phyloP scores from a whole-genome alignment of 1,139 yeast genomes.

The Hansenula lynferdii region DNA sequence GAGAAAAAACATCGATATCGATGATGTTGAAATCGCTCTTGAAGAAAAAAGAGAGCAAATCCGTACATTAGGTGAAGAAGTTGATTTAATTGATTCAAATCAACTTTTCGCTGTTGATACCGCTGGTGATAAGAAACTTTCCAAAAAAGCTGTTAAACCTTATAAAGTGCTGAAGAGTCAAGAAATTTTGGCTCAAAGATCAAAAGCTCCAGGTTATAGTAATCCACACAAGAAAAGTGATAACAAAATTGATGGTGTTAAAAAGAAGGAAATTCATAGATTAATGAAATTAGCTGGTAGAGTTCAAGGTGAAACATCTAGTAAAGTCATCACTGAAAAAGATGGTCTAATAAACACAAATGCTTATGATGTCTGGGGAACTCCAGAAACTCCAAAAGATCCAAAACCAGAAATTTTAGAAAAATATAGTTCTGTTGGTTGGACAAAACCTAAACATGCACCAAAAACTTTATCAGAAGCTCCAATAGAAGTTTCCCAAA shows the following conservation, averaged over 20 bases:
- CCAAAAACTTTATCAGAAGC: conserved; percentile 54
- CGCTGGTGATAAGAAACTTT: conserved; percentile 47
- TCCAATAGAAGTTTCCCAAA: conserved; percentile 47
- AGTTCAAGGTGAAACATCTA: conserved; percentile 48
- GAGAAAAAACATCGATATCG: conserved; percentile 91
- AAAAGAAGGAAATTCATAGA: conserved; percentile 60
- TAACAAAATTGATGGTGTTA: conserved; percentile 57
- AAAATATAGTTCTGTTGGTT: conserved; percentile 39
- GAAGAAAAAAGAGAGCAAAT: conserved; percentile 67
- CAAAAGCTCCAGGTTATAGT: conserved; percentile 70
- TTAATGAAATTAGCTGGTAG: conserved; percentile 80
- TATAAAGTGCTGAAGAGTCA: conserved; percentile 57
- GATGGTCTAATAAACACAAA: conserved; percentile 56
- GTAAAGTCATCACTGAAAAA: conserved; percentile 48
- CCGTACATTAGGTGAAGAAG: conserved; percentile 54
- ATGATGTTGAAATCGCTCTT: conserved; percentile 67
- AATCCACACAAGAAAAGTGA: conserved; percentile 33
- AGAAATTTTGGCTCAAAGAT: conserved; percentile 71
- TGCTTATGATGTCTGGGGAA: conserved; percentile 67
- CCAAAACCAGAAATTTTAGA: conserved; percentile 35
- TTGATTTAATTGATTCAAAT: conserved; percentile 32
- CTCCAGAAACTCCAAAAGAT: conserved; percentile 25
- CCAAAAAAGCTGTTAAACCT: conserved; percentile 36
- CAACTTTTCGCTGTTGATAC: conserved; percentile 72
- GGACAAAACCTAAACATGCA: conserved; percentile 45